Conservation (phyloP, 371 early-diverging fungal species). For the Mortierella sp. region DNA sequence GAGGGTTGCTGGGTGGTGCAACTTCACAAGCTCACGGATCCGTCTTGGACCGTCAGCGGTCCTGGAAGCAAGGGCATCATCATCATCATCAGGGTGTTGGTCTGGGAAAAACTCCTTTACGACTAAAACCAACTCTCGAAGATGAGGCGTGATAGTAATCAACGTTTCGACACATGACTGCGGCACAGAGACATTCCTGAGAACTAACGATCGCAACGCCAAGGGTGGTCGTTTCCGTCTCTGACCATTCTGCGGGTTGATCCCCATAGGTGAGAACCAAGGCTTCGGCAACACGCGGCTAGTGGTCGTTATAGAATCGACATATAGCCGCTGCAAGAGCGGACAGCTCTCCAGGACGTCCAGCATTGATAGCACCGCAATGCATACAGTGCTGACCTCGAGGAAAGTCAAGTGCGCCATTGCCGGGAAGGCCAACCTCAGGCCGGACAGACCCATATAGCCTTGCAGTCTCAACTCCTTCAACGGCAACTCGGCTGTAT, state of each 20-base stretch:
- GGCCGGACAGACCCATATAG: not conserved
- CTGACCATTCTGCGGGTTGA: not conserved
- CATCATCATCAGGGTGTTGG: not conserved
- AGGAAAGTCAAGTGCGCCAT: not conserved
- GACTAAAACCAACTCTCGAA: not conserved
- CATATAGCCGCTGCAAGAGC: not conserved
- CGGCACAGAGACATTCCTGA: not conserved
- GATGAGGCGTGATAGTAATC: not conserved
- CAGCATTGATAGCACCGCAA: not conserved
- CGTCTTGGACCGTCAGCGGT: not conserved
- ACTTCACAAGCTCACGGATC: not conserved
- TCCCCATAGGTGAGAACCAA: not conserved
- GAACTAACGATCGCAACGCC: not conserved
- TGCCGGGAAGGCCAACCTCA: not conserved
- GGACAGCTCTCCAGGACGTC: not conserved
- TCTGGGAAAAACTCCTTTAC: not conserved
- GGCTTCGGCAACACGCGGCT: not conserved
- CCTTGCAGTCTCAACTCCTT: not conserved
- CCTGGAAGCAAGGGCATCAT: not conserved
- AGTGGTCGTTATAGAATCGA: not conserved
- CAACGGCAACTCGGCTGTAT: not conserved
- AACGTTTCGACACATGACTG: not conserved
- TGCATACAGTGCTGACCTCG: not conserved
- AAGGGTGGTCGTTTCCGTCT: not conserved
- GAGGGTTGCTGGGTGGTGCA: not conserved